A percentile compares a stretch with the other conserved stretches of the same genome.
Conservation (phyloP, 768 basidiomycete genomes). For the Lactarius evosmus region DNA sequence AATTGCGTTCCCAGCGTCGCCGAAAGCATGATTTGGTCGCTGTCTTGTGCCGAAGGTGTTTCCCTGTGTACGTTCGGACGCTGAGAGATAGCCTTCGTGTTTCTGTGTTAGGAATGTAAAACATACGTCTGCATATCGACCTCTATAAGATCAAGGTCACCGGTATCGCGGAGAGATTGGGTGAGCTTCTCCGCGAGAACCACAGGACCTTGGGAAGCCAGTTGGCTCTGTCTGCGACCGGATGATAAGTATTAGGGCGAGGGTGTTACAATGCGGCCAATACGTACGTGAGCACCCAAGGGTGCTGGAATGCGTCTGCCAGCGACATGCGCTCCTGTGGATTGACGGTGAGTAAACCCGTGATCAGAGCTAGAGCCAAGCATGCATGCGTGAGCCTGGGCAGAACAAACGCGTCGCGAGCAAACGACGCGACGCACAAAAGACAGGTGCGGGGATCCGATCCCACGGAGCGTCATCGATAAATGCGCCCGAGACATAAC, state of each 20-base stretch:
- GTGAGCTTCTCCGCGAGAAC: conserved; percentile 71
- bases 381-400: background rate
- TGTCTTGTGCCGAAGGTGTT: conserved; percentile 48
- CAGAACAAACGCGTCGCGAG: background rate
- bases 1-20: conserved; percentile 64
- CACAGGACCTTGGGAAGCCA: conserved; percentile 48
- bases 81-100: background rate
- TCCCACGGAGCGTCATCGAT: conserved; percentile 80
- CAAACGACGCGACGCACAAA: conserved; percentile 50
- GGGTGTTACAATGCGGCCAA: background rate
- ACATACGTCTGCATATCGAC: conserved; percentile 47
- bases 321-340: conserved; percentile 67
- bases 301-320: conserved; percentile 52
- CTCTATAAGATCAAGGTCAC: conserved; percentile 71
- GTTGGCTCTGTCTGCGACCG: conserved; percentile 60
- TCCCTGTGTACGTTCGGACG: conserved; percentile 28
- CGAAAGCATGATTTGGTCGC: conserved; percentile 58
- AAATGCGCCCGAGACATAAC: conserved; percentile 70
- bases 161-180: conserved; percentile 58
- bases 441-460: conserved; percentile 50
- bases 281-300: conserved; percentile 70
- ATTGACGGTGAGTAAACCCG: conserved; percentile 69
- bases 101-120: background rate
- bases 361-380: conserved; percentile 61
- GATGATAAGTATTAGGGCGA: background rate